These are phyloP conservation scores for Apiotrichum sp. DNA, from an alignment of 1,284 basidiomycete genomes.

Conservation along the genomic window DNA sequence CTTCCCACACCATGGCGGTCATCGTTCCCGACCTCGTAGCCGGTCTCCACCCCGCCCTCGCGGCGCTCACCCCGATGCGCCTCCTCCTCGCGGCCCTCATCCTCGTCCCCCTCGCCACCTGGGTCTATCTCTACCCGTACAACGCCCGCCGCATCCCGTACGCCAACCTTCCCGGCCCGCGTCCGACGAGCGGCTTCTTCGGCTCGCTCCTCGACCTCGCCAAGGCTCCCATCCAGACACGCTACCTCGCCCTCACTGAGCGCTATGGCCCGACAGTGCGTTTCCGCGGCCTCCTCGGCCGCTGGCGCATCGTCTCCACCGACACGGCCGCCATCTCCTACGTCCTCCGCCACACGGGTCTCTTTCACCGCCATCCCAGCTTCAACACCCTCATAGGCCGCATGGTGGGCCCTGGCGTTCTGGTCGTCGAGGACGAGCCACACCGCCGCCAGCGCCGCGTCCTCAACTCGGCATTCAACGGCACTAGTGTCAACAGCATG, in stretches of 20 bases:
- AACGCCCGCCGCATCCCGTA: slow-evolving; percentile 1
- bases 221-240: neutral
- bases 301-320: slow-evolving; percentile 54
- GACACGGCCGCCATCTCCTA: slow-evolving; percentile 59
- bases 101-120: slow-evolving; percentile 43
- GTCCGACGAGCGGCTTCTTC: slow-evolving; percentile 4
- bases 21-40: slow-evolving; percentile 28
- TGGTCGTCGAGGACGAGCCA: slow-evolving; percentile 49
- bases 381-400: slow-evolving; percentile 54
- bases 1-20: slow-evolving; percentile 18
- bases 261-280: slow-evolving; percentile 21
- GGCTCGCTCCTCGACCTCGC: slow-evolving; percentile 1
- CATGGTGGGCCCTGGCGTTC: slow-evolving; percentile 40
- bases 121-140: slow-evolving; percentile 28
- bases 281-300: slow-evolving; percentile 24
- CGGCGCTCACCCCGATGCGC: slow-evolving; percentile 17
- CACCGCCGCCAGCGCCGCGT: slow-evolving; percentile 54
- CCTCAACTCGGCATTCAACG: slow-evolving; percentile 49
- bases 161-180: slow-evolving; percentile 14
- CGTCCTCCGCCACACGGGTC: slow-evolving; percentile 57
- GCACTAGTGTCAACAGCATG: slow-evolving; percentile 41
- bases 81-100: slow-evolving; percentile 44
- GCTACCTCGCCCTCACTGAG: neutral
- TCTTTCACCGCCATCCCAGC: slow-evolving; percentile 62
- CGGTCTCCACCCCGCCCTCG: slow-evolving; percentile 16